Percentiles rank a stretch among this genome's conserved stretches.
These are phyloP conservation scores for Microdochium paspali DNA, from an alignment of 2,329 filamentous ascomycete species.

Conservation along the genomic window DNA sequence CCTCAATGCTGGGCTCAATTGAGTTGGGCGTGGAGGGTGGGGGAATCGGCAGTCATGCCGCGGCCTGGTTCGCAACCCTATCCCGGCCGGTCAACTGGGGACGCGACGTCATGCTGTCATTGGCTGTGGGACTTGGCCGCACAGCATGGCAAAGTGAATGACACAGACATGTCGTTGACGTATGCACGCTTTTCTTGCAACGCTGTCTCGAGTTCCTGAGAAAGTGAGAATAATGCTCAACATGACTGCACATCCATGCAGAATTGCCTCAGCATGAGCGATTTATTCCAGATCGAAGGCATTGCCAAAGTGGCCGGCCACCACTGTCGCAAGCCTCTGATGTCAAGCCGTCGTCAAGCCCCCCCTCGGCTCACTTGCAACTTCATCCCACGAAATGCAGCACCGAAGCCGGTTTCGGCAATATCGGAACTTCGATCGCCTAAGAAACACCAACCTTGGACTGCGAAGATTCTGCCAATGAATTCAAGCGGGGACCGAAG, in stretches of 20 bases:
- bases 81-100: neutral
- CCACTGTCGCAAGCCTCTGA: neutral
- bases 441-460: no score
- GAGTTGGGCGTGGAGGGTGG: no score
- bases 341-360: neutral
- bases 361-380: neutral
- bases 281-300: neutral
- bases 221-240: no score
- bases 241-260: neutral
- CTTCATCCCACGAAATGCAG: neutral
- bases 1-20: no score
- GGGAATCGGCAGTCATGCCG: neutral
- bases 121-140: neutral
- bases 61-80: neutral
- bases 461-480: no score
- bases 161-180: neutral
- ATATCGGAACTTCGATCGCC: neutral
- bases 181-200: no score
- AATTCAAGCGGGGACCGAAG: no score
- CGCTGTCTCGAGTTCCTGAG: no score
- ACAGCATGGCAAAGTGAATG: neutral
- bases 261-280: neutral
- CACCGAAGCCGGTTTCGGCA: neutral
- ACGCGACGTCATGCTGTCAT: neutral
- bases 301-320: neutral